These are phyloP conservation scores for Mediolabrus comicus DNA, from an alignment of 108 stramenopile genomes.

Conservation along the genomic window DNA sequence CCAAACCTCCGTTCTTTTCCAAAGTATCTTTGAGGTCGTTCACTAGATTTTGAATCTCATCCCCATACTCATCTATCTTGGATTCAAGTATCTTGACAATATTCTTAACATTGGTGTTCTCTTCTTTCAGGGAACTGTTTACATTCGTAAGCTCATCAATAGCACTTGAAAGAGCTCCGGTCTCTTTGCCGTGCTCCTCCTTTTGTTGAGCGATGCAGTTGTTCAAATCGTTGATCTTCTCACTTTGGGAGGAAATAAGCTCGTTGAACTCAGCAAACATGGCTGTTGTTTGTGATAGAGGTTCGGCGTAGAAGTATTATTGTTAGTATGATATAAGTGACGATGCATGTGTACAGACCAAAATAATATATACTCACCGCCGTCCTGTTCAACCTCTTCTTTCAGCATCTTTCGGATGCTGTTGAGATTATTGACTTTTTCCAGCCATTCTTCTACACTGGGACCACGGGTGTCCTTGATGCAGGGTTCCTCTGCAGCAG, in stretches of 20 bases:
- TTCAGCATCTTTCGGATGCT: background rate
- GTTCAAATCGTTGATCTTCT: background rate
- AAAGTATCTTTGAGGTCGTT: background rate
- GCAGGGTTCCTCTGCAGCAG: too few relatives aligned
- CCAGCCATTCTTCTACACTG: background rate
- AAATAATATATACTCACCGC: too few relatives aligned
- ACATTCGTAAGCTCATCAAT: background rate
- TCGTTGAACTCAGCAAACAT: background rate
- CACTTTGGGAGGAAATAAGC: background rate
- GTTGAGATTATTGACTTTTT: background rate
- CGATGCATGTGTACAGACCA: too few relatives aligned
- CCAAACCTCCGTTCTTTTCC: background rate
- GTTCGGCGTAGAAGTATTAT: background rate
- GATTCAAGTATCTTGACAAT: background rate
- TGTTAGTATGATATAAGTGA: background rate
- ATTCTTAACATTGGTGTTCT: background rate
- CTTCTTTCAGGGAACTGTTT: background rate
- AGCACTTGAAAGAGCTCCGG: background rate
- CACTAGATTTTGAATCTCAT: background rate
- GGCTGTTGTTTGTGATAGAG: background rate
- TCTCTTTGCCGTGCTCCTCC: background rate
- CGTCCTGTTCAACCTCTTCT: background rate
- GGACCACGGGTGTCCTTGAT: background rate
- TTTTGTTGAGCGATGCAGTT: background rate
- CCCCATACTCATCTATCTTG: background rate